Conservation (phyloP, 2,329 filamentous ascomycete genomes). For the Elsinoe fawcettii region DNA sequence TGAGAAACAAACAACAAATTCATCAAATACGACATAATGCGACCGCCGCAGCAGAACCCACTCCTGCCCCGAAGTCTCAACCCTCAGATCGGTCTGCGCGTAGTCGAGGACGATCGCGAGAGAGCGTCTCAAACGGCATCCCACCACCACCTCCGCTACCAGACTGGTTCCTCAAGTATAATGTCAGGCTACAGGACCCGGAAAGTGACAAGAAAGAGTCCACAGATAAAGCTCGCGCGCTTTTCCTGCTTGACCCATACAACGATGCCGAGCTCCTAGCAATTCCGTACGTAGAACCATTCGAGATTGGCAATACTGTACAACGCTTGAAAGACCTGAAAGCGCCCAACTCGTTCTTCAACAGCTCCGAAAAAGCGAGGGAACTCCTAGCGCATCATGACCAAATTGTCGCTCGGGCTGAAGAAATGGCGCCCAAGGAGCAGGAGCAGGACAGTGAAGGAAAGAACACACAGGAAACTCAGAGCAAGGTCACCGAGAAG, state of each 20-base stretch:
- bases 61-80: not conserved
- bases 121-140: constrained; percentile 13
- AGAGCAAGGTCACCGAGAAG: constrained; percentile 9
- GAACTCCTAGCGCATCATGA: not conserved
- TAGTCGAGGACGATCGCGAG: not conserved
- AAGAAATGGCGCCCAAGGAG: too few species aligned
- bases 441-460: too few species aligned
- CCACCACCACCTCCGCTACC: constrained; percentile 28
- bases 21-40: not conserved
- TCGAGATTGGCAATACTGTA: not conserved
- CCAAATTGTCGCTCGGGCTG: not conserved
- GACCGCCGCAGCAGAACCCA: not conserved
- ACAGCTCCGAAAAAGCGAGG: not conserved
- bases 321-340: not conserved
- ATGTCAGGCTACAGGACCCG: constrained; percentile 25
- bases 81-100: not conserved
- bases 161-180: constrained; percentile 32
- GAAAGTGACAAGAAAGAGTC: not conserved
- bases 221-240: not conserved
- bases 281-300: constrained; percentile 14
- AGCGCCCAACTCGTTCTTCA: not conserved
- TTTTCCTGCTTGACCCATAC: constrained; percentile 10
- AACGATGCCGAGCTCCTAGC: constrained; percentile 10
- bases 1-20: not conserved
- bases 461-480: not conserved